Conservation (phyloP, 2,329 filamentous ascomycete species). For the Ilyonectria robusta region DNA sequence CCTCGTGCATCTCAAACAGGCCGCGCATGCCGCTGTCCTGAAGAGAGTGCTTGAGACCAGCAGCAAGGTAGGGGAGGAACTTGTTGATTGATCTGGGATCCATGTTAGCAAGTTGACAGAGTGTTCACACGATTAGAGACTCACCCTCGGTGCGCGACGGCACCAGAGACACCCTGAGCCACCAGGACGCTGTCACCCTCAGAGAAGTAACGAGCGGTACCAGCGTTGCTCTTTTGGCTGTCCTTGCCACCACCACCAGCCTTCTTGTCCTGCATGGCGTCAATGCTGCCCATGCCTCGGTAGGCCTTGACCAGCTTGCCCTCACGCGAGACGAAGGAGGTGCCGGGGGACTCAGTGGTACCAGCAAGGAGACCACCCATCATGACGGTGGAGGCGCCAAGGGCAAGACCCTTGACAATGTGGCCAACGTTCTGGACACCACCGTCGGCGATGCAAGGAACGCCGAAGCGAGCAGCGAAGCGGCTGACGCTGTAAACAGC, state of each 20-base stretch:
- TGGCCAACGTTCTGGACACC: slow-evolving; percentile 99
- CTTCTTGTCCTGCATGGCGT: slow-evolving; percentile 99
- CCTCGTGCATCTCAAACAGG: slow-evolving; percentile 81
- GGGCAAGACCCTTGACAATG: slow-evolving; percentile 97
- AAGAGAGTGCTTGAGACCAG: slow-evolving; percentile 96
- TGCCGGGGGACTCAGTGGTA: slow-evolving; percentile 96
- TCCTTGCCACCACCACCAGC: slow-evolving; percentile 81
- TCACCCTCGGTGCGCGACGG: slow-evolving; percentile 81
- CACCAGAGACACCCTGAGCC: slow-evolving; percentile 94
- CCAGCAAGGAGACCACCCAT: slow-evolving; percentile 98
- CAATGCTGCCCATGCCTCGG: slow-evolving; percentile 98
- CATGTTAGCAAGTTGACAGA: slow-evolving; percentile 48
- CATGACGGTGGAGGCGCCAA: slow-evolving; percentile 97
- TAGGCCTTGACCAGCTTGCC: slow-evolving; percentile 99
- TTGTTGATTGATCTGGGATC: slow-evolving; percentile 82
- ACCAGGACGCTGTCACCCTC: slow-evolving; percentile 96
- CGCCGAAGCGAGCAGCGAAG: slow-evolving; percentile 93
- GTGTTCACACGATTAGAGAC: slow-evolving; percentile 40
- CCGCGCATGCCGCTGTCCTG: slow-evolving; percentile 94
- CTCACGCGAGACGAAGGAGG: slow-evolving; percentile 95
- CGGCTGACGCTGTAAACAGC: slow-evolving; percentile 90
- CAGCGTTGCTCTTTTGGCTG: slow-evolving; percentile 87
- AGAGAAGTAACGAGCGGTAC: slow-evolving; percentile 98
- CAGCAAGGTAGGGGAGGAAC: slow-evolving; percentile 95
- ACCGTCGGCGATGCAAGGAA: slow-evolving; percentile 97